These are phyloP conservation scores for Saksenaea oblongispora DNA, from an alignment of 371 early-diverging fungal genomes.

Conservation along the genomic window DNA sequence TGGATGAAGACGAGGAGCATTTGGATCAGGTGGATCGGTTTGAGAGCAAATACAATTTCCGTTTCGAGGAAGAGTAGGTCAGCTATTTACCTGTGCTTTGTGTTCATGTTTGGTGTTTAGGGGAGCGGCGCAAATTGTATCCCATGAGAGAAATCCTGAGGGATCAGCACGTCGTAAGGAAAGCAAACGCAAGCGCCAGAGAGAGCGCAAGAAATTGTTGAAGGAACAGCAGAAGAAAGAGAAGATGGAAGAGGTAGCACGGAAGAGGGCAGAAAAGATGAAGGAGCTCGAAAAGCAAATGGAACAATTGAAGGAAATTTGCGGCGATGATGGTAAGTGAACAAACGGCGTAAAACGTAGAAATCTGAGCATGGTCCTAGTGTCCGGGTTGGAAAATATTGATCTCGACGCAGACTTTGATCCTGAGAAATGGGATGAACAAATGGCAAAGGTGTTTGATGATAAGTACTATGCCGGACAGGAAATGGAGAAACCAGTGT, in stretches of 20 bases:
- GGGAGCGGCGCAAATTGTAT: slow-evolving; percentile 62
- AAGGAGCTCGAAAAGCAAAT: slow-evolving; percentile 78
- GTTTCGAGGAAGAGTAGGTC: slow-evolving; percentile 86
- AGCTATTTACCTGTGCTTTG: background rate
- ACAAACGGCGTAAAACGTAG: background rate
- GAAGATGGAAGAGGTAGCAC: slow-evolving; percentile 83
- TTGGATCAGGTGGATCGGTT: slow-evolving; percentile 83
- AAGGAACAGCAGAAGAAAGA: slow-evolving; percentile 67
- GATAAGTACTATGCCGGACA: slow-evolving; percentile 68
- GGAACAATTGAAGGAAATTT: slow-evolving; percentile 78
- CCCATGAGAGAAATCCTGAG: slow-evolving; percentile 80
- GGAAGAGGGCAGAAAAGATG: slow-evolving; percentile 87
- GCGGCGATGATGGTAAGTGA: slow-evolving; percentile 67
- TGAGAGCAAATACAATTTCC: slow-evolving; percentile 89
- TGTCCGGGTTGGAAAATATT: slow-evolving; percentile 72
- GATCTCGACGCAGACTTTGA: slow-evolving; percentile 93
- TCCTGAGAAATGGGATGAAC: slow-evolving; percentile 76
- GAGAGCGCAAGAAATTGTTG: slow-evolving; percentile 70
- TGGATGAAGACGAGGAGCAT: slow-evolving; percentile 67
- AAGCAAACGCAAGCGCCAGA: slow-evolving; percentile 68
- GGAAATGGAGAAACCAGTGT: slow-evolving; percentile 73
- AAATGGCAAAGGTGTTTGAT: slow-evolving; percentile 80
- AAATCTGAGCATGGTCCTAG: slow-evolving; percentile 14
- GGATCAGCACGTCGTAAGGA: slow-evolving; percentile 73
- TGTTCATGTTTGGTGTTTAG: too few relatives aligned